Percentiles rank a stretch among this genome's conserved stretches.
phyloP scores from a whole-genome alignment of 2,329 filamentous ascomycete genomes.

The Claviceps lovelessii region DNA sequence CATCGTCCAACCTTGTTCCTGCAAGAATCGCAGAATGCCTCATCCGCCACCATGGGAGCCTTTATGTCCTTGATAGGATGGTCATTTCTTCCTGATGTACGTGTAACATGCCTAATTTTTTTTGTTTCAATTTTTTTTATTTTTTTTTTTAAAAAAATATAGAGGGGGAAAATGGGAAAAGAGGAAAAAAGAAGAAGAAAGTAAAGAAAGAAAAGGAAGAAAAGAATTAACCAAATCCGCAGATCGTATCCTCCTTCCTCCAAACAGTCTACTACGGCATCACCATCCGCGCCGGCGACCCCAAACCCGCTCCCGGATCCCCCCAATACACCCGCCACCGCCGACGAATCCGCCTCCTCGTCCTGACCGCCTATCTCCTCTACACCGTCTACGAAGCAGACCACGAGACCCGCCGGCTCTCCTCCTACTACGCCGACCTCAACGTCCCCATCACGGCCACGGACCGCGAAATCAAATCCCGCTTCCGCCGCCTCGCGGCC shows the following conservation, averaged over 20 bases:
- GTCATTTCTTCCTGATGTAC: slow-evolving; percentile 40
- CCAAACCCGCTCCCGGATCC: slow-evolving; percentile 57
- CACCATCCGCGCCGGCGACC: slow-evolving; percentile 78
- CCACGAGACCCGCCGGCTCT: slow-evolving; percentile 55
- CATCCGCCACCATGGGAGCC: slow-evolving; percentile 29
- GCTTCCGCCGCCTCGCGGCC: slow-evolving; percentile 63
- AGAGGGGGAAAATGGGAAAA: background rate
- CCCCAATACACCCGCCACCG: slow-evolving; percentile 59
- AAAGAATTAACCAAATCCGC: slow-evolving; percentile 31
- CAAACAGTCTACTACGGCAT: slow-evolving; percentile 78
- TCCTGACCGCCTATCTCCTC: slow-evolving; percentile 69
- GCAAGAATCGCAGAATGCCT: slow-evolving; percentile 7
- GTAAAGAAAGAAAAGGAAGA: background rate
- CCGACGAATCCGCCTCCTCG: slow-evolving; percentile 66
- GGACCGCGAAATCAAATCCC: slow-evolving; percentile 67
- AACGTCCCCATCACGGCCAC: slow-evolving; percentile 53
- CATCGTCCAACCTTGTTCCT: background rate
- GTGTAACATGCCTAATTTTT: slow-evolving; percentile 12
- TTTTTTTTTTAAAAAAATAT: background rate
- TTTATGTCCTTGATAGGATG: slow-evolving; percentile 41
- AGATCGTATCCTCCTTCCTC: slow-evolving; percentile 65
- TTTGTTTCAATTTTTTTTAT: too few species aligned
- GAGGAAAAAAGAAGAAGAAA: background rate
- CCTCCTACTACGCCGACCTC: slow-evolving; percentile 69
- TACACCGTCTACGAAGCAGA: slow-evolving; percentile 92